A percentile compares a stretch with the other conserved stretches of the same genome.
Evolutionary conservation across 495 filamentous ascomycete species (phyloP).

Genomic region (Daldinia grandis): DNA sequence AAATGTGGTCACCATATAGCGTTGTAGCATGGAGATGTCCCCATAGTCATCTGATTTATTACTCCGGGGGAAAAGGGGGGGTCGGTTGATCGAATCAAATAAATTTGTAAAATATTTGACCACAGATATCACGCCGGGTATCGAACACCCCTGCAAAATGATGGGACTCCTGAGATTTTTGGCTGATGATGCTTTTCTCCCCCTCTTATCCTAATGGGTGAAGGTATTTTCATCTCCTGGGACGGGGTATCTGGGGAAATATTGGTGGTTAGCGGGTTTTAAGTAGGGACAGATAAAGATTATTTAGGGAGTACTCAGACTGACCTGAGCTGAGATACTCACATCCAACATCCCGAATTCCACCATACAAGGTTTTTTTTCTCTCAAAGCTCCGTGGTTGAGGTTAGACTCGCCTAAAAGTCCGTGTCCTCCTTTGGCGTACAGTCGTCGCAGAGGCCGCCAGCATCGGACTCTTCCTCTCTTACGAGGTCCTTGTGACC

Average conservation of each 20-base stretch:
- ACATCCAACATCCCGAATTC: background rate
- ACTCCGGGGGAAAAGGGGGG: background rate
- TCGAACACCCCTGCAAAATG: background rate
- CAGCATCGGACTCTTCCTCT: slow-evolving; percentile 43
- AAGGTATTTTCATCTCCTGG: background rate
- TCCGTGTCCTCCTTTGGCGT: slow-evolving; percentile 27
- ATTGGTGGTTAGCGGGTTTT: background rate
- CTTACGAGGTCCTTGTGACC: slow-evolving; percentile 36
- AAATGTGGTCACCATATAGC: slow-evolving; percentile 6
- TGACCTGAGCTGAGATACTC: background rate
- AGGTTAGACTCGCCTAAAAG: background rate
- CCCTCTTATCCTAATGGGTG: slow-evolving; percentile 5
- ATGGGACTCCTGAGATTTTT: background rate
- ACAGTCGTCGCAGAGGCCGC: slow-evolving; percentile 46
- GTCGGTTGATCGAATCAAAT: slow-evolving; percentile 15
- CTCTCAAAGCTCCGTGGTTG: background rate
- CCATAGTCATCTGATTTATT: slow-evolving; percentile 20
- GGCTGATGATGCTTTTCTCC: background rate
- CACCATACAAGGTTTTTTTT: background rate
- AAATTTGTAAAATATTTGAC: slow-evolving; percentile 13
- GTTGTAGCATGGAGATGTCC: background rate
- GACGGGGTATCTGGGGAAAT: background rate
- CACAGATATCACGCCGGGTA: background rate
- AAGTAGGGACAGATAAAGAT: background rate
- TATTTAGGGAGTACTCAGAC: background rate